Evolutionary conservation across 73 alveolate genomes (phyloP).

Genomic region (Uronychia binucleata): DNA sequence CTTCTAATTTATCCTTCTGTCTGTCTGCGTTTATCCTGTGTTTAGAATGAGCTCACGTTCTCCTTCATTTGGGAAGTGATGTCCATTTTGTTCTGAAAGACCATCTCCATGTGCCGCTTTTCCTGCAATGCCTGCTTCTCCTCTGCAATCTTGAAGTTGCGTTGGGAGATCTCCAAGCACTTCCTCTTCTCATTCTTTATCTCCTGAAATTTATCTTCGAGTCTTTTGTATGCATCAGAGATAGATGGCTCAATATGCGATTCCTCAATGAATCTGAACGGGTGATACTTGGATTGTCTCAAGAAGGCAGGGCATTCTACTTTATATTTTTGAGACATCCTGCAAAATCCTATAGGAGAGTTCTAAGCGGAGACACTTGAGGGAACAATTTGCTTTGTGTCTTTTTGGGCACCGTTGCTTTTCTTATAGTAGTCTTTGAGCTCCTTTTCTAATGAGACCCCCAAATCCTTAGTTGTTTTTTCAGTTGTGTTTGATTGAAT

Average conservation of each 20-base stretch:
- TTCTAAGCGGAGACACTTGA: not conserved
- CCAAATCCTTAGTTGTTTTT: not conserved
- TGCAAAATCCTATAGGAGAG: not conserved
- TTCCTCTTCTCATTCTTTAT: not conserved
- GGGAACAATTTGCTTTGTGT: not conserved
- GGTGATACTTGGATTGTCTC: not conserved
- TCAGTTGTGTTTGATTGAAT: not conserved
- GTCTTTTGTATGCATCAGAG: not conserved
- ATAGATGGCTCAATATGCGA: not conserved
- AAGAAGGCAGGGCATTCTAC: not conserved
- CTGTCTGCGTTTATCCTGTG: not conserved
- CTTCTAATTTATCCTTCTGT: not conserved
- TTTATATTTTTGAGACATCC: not conserved
- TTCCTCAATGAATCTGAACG: not conserved
- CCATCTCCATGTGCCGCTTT: not conserved
- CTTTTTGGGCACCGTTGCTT: not conserved
- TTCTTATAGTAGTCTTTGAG: not conserved
- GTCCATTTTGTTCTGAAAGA: not conserved
- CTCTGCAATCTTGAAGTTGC: not conserved
- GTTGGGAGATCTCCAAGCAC: not conserved
- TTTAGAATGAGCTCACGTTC: not conserved
- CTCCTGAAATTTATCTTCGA: not conserved
- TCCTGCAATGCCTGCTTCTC: not conserved
- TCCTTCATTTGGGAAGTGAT: not conserved
- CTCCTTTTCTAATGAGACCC: not conserved